phyloP scores from a whole-genome alignment of 371 early-diverging fungal genomes.

The Lichtheimia corymbifera region DNA sequence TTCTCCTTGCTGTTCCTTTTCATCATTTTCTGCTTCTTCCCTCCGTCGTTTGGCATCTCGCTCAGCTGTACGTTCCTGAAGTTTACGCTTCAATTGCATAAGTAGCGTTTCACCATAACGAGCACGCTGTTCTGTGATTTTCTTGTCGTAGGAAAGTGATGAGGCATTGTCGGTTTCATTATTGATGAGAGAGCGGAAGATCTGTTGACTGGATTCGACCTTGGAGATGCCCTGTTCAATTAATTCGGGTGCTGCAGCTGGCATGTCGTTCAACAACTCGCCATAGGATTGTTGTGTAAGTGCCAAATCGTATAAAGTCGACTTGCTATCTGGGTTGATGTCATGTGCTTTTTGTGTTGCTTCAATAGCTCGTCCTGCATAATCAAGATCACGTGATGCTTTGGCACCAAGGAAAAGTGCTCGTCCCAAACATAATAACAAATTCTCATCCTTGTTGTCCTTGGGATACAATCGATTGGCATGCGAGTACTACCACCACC shows the following conservation, averaged over 20 bases:
- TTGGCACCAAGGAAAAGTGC: conserved; percentile 82
- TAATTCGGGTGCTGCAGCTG: conserved; percentile 55
- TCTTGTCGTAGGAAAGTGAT: conserved; percentile 51
- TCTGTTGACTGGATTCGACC: conserved; percentile 58
- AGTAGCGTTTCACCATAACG: conserved; percentile 66
- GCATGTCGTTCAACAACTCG: conserved; percentile 74
- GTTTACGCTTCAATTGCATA: conserved; percentile 56
- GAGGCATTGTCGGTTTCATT: conserved; percentile 53
- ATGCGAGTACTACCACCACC: neutral
- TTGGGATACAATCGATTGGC: neutral
- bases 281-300: conserved; percentile 85
- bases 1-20: too few relatives aligned
- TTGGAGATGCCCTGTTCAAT: conserved; percentile 55
- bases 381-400: conserved; percentile 64
- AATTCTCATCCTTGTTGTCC: conserved; percentile 59
- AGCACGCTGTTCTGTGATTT: conserved; percentile 66
- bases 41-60: neutral
- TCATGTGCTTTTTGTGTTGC: conserved; percentile 60
- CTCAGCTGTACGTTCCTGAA: conserved; percentile 54
- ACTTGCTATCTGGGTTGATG: conserved; percentile 62
- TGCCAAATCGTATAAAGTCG: conserved; percentile 76
- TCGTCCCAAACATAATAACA: conserved; percentile 73
- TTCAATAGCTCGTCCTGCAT: conserved; percentile 68
- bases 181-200: conserved; percentile 54
- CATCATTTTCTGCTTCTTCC: too few relatives aligned